These are phyloP conservation scores for Acanthamoeba lenticulata DNA, from an alignment of 208 protist genomes.

Conservation along the genomic window DNA sequence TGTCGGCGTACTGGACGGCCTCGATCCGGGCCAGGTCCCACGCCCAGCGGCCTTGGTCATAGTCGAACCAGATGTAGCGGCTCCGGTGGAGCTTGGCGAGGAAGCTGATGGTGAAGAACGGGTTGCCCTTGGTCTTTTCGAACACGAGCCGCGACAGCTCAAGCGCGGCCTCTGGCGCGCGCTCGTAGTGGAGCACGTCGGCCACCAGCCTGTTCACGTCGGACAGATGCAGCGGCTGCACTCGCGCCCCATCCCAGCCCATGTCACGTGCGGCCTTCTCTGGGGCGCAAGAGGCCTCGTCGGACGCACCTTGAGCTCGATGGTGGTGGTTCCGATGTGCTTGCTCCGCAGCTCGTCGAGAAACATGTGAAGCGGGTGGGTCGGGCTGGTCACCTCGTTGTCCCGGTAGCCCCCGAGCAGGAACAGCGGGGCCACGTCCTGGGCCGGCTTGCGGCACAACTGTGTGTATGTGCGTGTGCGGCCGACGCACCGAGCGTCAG, in stretches of 20 bases:
- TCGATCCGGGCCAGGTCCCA: conserved; percentile 50
- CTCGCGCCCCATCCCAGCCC: too few species aligned
- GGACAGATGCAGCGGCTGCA: background rate
- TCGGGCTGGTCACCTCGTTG: conserved; percentile 18
- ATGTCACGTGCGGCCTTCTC: background rate
- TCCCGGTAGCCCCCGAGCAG: conserved; percentile 32
- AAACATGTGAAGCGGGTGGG: background rate
- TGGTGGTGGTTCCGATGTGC: background rate
- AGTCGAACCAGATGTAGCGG: background rate
- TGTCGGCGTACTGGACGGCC: background rate
- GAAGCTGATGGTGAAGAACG: conserved; percentile 44
- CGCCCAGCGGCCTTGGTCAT: background rate
- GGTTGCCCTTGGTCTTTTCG: conserved; percentile 36
- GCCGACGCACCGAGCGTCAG: background rate
- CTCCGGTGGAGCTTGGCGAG: conserved; percentile 4
- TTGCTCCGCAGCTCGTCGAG: background rate
- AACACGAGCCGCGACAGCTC: background rate
- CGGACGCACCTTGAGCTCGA: background rate
- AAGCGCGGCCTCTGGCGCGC: too few species aligned
- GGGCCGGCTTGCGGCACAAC: background rate
- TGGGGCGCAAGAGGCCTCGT: background rate
- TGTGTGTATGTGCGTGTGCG: too few species aligned
- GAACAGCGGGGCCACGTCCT: background rate
- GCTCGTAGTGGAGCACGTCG: background rate
- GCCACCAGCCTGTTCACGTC: background rate